Percentiles rank a stretch among this genome's conserved stretches.
Evolutionary conservation across 2,329 filamentous ascomycete species (phyloP).

Genomic region (Cordyceps militaris): DNA sequence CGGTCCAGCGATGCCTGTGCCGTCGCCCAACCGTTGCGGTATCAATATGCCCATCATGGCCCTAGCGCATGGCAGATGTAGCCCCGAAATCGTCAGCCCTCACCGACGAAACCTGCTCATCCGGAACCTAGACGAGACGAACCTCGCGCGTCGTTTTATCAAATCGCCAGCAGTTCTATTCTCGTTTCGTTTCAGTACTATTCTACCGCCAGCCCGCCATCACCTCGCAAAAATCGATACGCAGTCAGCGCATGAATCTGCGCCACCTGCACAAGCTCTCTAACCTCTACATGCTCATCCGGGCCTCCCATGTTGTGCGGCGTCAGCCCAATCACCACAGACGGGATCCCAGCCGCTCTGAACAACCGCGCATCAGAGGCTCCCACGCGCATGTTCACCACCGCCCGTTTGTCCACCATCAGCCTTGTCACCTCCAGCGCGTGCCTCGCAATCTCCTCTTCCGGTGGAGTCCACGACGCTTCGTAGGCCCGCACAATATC

Average conservation of each 20-base stretch:
- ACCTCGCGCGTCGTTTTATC: too few relatives aligned
- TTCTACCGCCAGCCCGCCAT: background rate
- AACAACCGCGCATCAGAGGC: constrained; percentile 15
- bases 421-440: constrained; percentile 10
- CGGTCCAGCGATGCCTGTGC: background rate
- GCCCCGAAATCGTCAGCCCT: background rate
- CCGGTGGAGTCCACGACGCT: constrained; percentile 13
- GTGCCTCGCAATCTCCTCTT: constrained; percentile 9
- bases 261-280: constrained; percentile 13
- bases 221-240: constrained; percentile 7
- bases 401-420: constrained; percentile 3
- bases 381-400: constrained; percentile 14
- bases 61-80: background rate
- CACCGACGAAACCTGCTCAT: background rate
- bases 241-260: constrained; percentile 14
- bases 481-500: constrained; percentile 10
- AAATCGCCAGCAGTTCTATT: too few relatives aligned
- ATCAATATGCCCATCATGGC: background rate
- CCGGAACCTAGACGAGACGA: background rate
- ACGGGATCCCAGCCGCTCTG: constrained; percentile 8
- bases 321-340: constrained; percentile 14
- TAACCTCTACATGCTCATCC: constrained; percentile 12
- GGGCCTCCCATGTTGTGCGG: constrained; percentile 14
- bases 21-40: background rate
- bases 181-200: background rate